Base-by-base conservation (phyloP, 1,284 basidiomycete genomes). In the Tilletia indica region DNA sequence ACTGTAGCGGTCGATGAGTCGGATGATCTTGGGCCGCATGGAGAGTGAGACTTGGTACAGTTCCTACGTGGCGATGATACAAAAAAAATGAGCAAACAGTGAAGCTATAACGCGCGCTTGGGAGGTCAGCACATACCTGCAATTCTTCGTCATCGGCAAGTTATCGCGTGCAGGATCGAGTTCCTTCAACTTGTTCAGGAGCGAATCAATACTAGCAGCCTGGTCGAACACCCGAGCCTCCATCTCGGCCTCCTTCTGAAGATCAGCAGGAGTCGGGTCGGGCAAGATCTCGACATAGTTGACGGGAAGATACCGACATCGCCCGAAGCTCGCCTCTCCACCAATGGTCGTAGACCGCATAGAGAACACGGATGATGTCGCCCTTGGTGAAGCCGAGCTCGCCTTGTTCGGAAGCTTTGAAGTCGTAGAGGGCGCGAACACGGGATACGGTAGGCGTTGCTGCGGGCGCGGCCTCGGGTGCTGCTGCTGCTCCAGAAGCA, bases 341-440 rank as follows among this genome's bases (percentile, higher is more conserved):
- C 97, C 97, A 99, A 83, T 98, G 94, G 81, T 94, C 92, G 86
- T 97, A 97, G 36, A 92, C 92, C 56, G 93, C 90, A 84, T 98
- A 94, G 11, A 99, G 90, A 16, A 98, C 96, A 78, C 95, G 94
- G 86, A 99, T 95, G 69, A 97, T 87, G 80, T 99, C 97, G 2
- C 95, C 97, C 77, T 92, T 92, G 71, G 92, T 90, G 83, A 99
- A 97, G 0, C 90, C 90, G 4, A 99, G 88, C 85, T 99, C 97
- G 14, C 95, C 96, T 0, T 91, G 89, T 82, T 97, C 94, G 0
- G 91, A 90, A 0, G 94, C 91, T 63, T 92, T 89, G 80, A 98
- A 99, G 1, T 92, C 90, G 83, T 97, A 94, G 76, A 99, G 83
- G 0, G 96, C 97, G 19, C 92, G 89, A 2, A 98, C 96, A 34